Base-by-base conservation (phyloP, 306 rosid species). In the Cucumis melo region DNA sequence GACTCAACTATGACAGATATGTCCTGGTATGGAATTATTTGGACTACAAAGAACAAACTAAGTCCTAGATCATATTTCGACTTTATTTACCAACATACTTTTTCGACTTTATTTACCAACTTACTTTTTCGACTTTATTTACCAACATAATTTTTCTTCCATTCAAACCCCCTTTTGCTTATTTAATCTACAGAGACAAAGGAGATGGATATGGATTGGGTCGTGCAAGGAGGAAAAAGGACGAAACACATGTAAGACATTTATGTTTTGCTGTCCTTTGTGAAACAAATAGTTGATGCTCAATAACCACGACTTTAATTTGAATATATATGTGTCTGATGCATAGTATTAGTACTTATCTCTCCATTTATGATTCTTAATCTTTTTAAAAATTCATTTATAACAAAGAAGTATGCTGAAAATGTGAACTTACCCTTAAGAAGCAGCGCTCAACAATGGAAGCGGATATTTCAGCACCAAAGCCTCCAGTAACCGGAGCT, bases 391-490 rank as follows among this genome's bases (percentile, higher is more conserved):
- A 60, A 1, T 14, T 10, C 5, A 14, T 39, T 66, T n/a, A n/a
- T 2, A 68, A 17, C 53, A 11, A 10, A 21, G 74, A 53, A 68
- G 23, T 44, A 68, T 41, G 36, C 56, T 44, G 56, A 73, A 78
- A 80, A 39, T 34, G 74, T 38, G 17, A 67, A 11, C 86, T 87
- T 89, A 92, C 99, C 97, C 91, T 85, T 79, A 86, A 83, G 87
- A 94, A 94, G 89, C 99, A 94, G 57, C 98, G 89, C 78, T 92
- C 95, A 65, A 88, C 83, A 61, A 94, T 88, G 57, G 99, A 92
- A 80, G 99, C 96, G 0, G 98, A 88, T 76, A 94, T 86, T 90
- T 94, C 99, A 72, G 98, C 98, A 60, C 99, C 98, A 82, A 94
- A 94, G 66, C 98, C 99, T 79, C 96, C 97, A 0, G 98, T 94